Percentiles rank a stretch among this genome's conserved stretches.
Evolutionary conservation across 495 filamentous ascomycete species (phyloP).

Genomic region (Talaromyces wortmannii): DNA sequence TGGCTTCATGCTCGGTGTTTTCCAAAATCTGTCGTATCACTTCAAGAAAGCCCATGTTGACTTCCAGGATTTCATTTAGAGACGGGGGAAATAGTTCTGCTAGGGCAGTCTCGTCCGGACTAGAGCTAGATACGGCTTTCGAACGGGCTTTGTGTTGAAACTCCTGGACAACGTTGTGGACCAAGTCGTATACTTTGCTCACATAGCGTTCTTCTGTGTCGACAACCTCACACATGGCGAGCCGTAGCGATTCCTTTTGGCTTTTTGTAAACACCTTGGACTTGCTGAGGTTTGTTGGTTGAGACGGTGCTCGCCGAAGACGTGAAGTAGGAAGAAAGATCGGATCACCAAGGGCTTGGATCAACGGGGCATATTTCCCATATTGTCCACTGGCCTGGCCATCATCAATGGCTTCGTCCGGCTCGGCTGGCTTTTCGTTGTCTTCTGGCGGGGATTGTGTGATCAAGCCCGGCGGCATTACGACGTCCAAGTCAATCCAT

Average conservation of each 20-base stretch:
- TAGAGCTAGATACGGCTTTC: constrained; percentile 53
- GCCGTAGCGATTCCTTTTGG: constrained; percentile 75
- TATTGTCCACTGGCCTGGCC: constrained; percentile 36
- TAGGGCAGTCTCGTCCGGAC: constrained; percentile 64
- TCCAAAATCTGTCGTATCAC: constrained; percentile 71
- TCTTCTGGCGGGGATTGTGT: constrained; percentile 30
- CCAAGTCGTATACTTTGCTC: constrained; percentile 71
- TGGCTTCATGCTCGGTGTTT: constrained; percentile 74
- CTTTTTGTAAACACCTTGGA: constrained; percentile 66
- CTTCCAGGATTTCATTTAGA: constrained; percentile 65
- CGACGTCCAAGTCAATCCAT: constrained; percentile 83
- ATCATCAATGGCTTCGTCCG: constrained; percentile 49
- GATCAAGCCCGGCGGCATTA: constrained; percentile 72
- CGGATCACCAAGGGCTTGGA: constrained; percentile 71
- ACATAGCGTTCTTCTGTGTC: constrained; percentile 96
- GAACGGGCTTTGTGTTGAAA: constrained; percentile 61
- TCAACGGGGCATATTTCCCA: constrained; percentile 62
- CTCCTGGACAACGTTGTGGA: constrained; percentile 67
- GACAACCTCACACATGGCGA: constrained; percentile 85
- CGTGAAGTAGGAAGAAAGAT: constrained; percentile 85
- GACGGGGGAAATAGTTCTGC: constrained; percentile 74
- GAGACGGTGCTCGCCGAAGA: constrained; percentile 79
- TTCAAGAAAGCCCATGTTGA: constrained; percentile 72
- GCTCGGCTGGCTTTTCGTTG: constrained; percentile 40
- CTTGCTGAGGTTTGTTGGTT: constrained; percentile 68